These are phyloP conservation scores for Penicillium sp. DNA, from an alignment of 2,329 filamentous ascomycete species.

Conservation along the genomic window DNA sequence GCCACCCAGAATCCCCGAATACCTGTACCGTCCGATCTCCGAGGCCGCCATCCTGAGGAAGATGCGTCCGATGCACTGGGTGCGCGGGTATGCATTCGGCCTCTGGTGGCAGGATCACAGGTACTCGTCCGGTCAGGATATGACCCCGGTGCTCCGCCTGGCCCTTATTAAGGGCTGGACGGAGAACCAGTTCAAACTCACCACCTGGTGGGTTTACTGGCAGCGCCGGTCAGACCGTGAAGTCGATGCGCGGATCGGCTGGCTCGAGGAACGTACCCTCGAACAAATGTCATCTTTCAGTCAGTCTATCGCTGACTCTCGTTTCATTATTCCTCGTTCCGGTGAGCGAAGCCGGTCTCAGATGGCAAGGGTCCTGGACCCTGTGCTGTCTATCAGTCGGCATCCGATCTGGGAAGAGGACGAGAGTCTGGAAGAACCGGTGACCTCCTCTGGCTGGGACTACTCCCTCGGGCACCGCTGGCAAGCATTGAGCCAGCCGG, in stretches of 20 bases:
- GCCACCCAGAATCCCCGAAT: constrained; percentile 29
- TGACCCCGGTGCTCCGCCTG: not conserved
- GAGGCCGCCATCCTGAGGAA: constrained; percentile 23
- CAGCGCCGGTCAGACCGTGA: not conserved
- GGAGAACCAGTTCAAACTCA: not conserved
- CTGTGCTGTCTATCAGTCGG: not conserved
- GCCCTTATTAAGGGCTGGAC: not conserved
- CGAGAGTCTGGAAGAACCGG: not conserved
- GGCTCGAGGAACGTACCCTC: not conserved
- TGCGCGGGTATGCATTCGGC: not conserved
- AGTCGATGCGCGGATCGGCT: not conserved
- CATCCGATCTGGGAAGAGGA: not conserved
- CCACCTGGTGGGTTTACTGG: not conserved
- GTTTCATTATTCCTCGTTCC: not conserved
- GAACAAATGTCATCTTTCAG: not conserved
- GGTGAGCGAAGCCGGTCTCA: not conserved
- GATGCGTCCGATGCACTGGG: constrained; percentile 2
- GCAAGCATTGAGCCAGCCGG: not conserved
- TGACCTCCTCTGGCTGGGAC: not conserved
- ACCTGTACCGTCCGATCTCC: constrained; percentile 30
- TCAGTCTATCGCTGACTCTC: not conserved
- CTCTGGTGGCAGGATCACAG: constrained; percentile 2
- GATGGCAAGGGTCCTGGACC: not conserved
- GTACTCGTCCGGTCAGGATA: not conserved
- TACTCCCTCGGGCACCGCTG: not conserved